Base-by-base conservation (phyloP, 23 red algal genomes). In the Gracilaria vermiculophylla region DNA sequence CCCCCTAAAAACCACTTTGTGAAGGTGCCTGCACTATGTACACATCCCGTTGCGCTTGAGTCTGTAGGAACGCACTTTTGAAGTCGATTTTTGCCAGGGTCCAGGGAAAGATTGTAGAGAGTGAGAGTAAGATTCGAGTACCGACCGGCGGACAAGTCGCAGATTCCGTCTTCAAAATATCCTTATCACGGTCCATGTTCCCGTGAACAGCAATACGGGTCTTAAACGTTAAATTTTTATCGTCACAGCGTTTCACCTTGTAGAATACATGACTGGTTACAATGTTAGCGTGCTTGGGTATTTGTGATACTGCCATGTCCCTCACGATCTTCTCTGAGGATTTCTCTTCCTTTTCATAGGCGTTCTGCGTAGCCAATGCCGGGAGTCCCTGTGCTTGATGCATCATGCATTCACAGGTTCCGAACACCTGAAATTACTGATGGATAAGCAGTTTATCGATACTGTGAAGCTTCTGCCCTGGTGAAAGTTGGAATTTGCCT, bases 1-100 rank as follows among this genome's bases (percentile, higher is more conserved):
- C n/a, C n/a, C n/a, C n/a, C n/a, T n/a, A n/a, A n/a, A n/a, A n/a
- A n/a, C n/a, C n/a, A n/a, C n/a, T n/a, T n/a, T n/a, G n/a, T n/a
- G n/a, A n/a, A n/a, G n/a, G n/a, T n/a, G n/a, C n/a, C n/a, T n/a
- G 86, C 3, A 90, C 39, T 27, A 90, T 55, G 27, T 80, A 90
- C 12, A 90, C 73, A 45, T 80, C 60, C 3, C 72, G 16, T 13
- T 43, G 6, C 28, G 86, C 86, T 24, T 20, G 20, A 0, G 72
- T 90, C 45, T 90, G 51, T 20, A 90, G 42, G 31, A 65, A 90
- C 2, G 72, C 86, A 65, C 25, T 58, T 33, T 90, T 90, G 45
- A 90, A 50, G 32, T 90, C 86, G 0, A 80, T 62, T 0, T 80
- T 69, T 9, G 72, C 39, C 23, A 90, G 37, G 29, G n/a, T 53